These are phyloP conservation scores for Ambrosiella cleistominuta DNA, from an alignment of 2,329 filamentous ascomycete genomes.

Conservation along the genomic window DNA sequence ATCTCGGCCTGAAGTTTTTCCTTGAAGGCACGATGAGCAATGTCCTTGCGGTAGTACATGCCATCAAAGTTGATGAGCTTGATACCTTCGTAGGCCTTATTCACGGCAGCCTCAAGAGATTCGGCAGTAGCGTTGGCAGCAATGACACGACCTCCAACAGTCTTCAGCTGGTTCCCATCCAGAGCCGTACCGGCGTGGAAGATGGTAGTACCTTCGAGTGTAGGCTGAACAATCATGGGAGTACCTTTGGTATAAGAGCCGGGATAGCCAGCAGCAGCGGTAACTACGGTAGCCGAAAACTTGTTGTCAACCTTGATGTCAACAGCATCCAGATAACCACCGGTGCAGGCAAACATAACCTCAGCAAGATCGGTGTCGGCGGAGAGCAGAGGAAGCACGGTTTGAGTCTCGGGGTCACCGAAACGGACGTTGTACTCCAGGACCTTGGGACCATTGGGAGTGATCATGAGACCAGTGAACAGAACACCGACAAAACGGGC, in stretches of 20 bases:
- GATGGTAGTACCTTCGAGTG: slow-evolving; percentile 41
- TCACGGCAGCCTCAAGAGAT: slow-evolving; percentile 65
- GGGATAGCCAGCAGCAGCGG: slow-evolving; percentile 82
- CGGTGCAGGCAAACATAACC: slow-evolving; percentile 71
- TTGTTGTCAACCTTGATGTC: slow-evolving; percentile 47
- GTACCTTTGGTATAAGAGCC: slow-evolving; percentile 68
- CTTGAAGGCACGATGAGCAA: slow-evolving; percentile 60
- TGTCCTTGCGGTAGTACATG: slow-evolving; percentile 87
- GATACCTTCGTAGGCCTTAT: slow-evolving; percentile 74
- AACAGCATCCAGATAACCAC: slow-evolving; percentile 54
- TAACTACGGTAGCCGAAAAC: slow-evolving; percentile 82
- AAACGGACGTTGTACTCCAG: slow-evolving; percentile 90
- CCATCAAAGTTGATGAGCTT: slow-evolving; percentile 57
- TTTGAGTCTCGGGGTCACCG: slow-evolving; percentile 84
- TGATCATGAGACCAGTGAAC: slow-evolving; percentile 91
- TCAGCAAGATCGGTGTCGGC: slow-evolving; percentile 69
- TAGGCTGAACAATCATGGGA: slow-evolving; percentile 33
- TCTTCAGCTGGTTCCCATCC: slow-evolving; percentile 45
- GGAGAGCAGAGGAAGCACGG: slow-evolving; percentile 60
- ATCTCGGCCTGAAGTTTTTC: slow-evolving; percentile 29
- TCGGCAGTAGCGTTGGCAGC: slow-evolving; percentile 63
- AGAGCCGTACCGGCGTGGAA: slow-evolving; percentile 86
- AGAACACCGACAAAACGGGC: slow-evolving; percentile 57
- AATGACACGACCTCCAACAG: slow-evolving; percentile 79
- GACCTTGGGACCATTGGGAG: slow-evolving; percentile 58